Conservation (phyloP, 495 filamentous ascomycete species). For the Aspergillus steynii region DNA sequence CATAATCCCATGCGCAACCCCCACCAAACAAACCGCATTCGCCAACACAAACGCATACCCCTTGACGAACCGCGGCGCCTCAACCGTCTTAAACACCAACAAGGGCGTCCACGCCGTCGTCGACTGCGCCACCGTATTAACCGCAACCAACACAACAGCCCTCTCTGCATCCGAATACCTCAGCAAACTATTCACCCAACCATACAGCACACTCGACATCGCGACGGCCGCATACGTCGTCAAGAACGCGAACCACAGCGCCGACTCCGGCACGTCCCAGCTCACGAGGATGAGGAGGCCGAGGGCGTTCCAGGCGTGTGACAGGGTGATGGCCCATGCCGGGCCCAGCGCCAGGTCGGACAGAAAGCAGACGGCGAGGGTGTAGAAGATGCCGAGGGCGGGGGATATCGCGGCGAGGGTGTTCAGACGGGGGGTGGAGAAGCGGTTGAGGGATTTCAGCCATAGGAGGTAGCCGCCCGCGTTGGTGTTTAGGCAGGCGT, state of each 20-base stretch:
- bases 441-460: constrained; percentile 44
- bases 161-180: constrained; percentile 57
- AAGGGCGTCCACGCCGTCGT: constrained; percentile 40
- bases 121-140: constrained; percentile 54
- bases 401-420: constrained; percentile 44
- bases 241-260: constrained; percentile 52
- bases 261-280: constrained; percentile 50
- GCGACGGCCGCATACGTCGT: constrained; percentile 35
- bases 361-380: constrained; percentile 44
- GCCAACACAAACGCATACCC: constrained; percentile 50
- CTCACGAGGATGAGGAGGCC: constrained; percentile 44
- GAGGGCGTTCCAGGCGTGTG: constrained; percentile 42
- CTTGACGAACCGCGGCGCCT: constrained; percentile 48
- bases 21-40: constrained; percentile 46
- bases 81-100: constrained; percentile 45
- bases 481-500: constrained; percentile 34
- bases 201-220: constrained; percentile 38
- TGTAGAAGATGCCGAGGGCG: constrained; percentile 48
- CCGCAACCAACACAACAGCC: constrained; percentile 51
- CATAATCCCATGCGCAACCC: constrained; percentile 34
- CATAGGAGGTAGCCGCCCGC: constrained; percentile 42
- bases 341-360: constrained; percentile 49
- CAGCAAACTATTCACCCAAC: constrained; percentile 50
- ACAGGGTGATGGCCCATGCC: constrained; percentile 45
- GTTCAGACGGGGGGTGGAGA: constrained; percentile 42